Conservation (phyloP, 2,329 filamentous ascomycete species). For the Didymella pinodella region DNA sequence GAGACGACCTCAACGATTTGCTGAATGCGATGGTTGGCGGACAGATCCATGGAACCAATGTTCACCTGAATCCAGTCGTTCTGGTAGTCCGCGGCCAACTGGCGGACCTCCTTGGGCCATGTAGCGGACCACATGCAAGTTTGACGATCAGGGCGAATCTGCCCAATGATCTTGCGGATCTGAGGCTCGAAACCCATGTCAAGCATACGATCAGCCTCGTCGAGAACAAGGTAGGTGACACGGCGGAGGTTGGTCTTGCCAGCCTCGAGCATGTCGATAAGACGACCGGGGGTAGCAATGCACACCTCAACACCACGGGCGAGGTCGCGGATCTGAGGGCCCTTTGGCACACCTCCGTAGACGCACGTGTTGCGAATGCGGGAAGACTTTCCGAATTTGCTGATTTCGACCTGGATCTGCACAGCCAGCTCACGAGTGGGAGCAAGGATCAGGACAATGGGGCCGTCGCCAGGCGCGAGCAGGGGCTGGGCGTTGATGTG, state of each 20-base stretch:
- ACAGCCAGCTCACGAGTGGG: conserved; percentile 98
- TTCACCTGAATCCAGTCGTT: conserved; percentile 99
- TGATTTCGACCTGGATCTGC: conserved; percentile 98
- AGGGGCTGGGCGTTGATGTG: conserved; percentile 99
- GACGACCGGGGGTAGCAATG: conserved; percentile 95
- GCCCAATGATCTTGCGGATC: conserved; percentile 97
- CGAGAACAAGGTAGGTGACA: conserved; percentile 96
- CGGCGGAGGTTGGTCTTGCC: conserved; percentile 98
- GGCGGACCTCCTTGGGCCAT: conserved; percentile 98
- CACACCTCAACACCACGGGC: conserved; percentile 96
- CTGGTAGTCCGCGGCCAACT: conserved; percentile 88
- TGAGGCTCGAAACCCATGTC: conserved; percentile 99
- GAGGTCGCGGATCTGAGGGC: conserved; percentile 94
- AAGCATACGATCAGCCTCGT: conserved; percentile 99
- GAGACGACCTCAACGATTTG: conserved; percentile 96
- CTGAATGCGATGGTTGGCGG: conserved; percentile 96
- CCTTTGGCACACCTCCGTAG: conserved; percentile 98
- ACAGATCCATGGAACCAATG: conserved; percentile 93
- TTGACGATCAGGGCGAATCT: conserved; percentile 97
- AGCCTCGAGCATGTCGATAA: conserved; percentile 98
- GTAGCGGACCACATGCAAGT: conserved; percentile 99
- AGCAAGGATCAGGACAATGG: conserved; percentile 94
- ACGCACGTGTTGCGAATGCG: conserved; percentile 98
- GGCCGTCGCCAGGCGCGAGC: conserved; percentile 91
- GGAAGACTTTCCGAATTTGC: conserved; percentile 97